Evolutionary conservation across 768 basidiomycete genomes (phyloP).

Genomic region (Calocera cornea): DNA sequence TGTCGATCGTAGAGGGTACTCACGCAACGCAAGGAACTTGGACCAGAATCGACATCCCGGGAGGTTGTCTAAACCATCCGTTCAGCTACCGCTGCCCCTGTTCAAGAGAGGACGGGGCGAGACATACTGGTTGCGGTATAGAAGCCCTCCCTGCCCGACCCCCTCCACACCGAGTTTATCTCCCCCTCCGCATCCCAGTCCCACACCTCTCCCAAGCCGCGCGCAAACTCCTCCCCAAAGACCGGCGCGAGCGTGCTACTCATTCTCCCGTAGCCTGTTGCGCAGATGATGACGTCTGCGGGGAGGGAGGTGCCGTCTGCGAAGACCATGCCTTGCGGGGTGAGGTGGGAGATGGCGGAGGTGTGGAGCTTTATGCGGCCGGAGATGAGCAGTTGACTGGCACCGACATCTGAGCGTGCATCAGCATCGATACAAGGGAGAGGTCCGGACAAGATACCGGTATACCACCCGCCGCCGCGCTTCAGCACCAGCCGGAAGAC

Average conservation of each 20-base stretch:
- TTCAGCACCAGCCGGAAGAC: slow-evolving; percentile 22
- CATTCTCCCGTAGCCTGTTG: slow-evolving; percentile 41
- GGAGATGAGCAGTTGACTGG: slow-evolving; percentile 46
- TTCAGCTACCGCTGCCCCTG: not conserved
- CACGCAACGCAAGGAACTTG: slow-evolving; percentile 50
- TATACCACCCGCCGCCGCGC: slow-evolving; percentile 29
- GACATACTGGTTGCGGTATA: slow-evolving; percentile 46
- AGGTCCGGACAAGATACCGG: slow-evolving; percentile 21
- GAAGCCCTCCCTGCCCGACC: slow-evolving; percentile 38
- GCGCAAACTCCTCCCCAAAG: slow-evolving; percentile 33
- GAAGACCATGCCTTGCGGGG: slow-evolving; percentile 33
- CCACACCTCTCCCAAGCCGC: too few relatives aligned
- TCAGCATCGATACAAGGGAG: not conserved
- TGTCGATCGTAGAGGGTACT: too few relatives aligned
- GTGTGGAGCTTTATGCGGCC: slow-evolving; percentile 60
- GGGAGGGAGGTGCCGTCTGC: slow-evolving; percentile 35
- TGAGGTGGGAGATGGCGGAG: slow-evolving; percentile 35
- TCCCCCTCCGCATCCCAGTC: slow-evolving; percentile 54
- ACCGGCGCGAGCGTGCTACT: slow-evolving; percentile 36
- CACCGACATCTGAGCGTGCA: slow-evolving; percentile 37
- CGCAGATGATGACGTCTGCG: slow-evolving; percentile 46
- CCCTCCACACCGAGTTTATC: slow-evolving; percentile 36
- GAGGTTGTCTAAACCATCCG: slow-evolving; percentile 33
- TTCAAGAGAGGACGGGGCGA: not conserved
- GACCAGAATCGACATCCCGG: slow-evolving; percentile 53